Evolutionary conservation across 2,329 filamentous ascomycete genomes (phyloP).

Genomic region (Colletotrichum sp.): DNA sequence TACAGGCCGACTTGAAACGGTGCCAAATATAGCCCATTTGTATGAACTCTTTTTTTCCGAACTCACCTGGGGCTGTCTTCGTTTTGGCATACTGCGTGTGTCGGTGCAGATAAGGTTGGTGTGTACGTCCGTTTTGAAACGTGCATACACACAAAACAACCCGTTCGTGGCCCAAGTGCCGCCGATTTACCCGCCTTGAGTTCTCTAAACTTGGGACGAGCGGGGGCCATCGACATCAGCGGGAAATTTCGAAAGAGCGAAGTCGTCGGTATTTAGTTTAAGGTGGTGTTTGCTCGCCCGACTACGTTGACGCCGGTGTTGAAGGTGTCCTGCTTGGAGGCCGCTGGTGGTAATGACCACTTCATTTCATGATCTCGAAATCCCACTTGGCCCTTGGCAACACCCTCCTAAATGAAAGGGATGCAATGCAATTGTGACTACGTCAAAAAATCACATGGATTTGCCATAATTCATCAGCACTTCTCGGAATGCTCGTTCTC

Average conservation of each 20-base stretch:
- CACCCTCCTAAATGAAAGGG: neutral
- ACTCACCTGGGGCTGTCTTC: neutral
- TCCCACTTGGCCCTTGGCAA: neutral
- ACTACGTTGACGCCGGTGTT: rapidly evolving
- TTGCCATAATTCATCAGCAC: neutral
- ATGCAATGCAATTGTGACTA: no score
- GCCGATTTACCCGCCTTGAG: neutral
- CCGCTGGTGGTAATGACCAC: neutral
- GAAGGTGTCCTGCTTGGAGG: rapidly evolving
- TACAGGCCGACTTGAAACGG: neutral
- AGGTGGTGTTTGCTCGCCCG: rapidly evolving
- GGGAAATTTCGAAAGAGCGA: neutral
- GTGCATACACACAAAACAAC: slow-evolving; percentile 10
- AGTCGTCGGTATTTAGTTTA: rapidly evolving
- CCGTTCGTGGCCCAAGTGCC: neutral
- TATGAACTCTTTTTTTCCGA: neutral
- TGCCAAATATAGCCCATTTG: neutral
- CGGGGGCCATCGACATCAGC: neutral
- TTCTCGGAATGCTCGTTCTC: rapidly evolving
- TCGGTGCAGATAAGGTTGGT: neutral
- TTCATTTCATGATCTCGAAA: neutral
- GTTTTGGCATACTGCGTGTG: neutral
- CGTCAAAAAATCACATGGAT: neutral
- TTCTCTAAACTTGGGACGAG: neutral
- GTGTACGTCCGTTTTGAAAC: neutral